Evolutionary conservation across 495 filamentous ascomycete species (phyloP).

Genomic region (Daldinia childiae): DNA sequence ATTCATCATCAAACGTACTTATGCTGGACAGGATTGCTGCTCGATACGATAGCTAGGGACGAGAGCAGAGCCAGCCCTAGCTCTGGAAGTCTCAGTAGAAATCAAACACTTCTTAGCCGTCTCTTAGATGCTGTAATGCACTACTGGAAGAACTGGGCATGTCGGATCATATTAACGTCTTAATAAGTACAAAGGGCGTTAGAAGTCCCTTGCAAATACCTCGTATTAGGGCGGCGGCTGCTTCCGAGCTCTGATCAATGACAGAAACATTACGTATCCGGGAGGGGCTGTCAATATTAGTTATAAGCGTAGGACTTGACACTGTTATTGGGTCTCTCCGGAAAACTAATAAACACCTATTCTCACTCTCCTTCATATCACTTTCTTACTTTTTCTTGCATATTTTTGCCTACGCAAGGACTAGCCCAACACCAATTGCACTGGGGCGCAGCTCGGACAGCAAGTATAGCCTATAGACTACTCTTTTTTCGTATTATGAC

Average conservation of each 20-base stretch:
- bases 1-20: too few relatives aligned
- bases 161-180: neutral
- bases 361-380: neutral
- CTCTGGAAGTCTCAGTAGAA: neutral
- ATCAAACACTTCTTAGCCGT: neutral
- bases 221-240: neutral
- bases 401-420: neutral
- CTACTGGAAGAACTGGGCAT: neutral
- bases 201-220: constrained; percentile 5
- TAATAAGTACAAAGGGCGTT: neutral
- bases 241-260: neutral
- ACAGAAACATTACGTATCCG: neutral
- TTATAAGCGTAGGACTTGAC: constrained; percentile 4
- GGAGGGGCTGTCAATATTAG: neutral
- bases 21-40: too few relatives aligned
- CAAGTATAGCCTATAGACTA: neutral
- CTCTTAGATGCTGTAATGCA: neutral
- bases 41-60: neutral
- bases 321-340: neutral
- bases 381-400: neutral
- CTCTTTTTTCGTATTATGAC: constrained; percentile 1
- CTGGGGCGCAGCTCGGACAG: neutral
- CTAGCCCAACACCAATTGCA: neutral
- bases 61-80: neutral
- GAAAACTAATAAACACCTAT: neutral